These are phyloP conservation scores for Solanum microdontum DNA, from an alignment of 257 asterid species.

Conservation along the genomic window DNA sequence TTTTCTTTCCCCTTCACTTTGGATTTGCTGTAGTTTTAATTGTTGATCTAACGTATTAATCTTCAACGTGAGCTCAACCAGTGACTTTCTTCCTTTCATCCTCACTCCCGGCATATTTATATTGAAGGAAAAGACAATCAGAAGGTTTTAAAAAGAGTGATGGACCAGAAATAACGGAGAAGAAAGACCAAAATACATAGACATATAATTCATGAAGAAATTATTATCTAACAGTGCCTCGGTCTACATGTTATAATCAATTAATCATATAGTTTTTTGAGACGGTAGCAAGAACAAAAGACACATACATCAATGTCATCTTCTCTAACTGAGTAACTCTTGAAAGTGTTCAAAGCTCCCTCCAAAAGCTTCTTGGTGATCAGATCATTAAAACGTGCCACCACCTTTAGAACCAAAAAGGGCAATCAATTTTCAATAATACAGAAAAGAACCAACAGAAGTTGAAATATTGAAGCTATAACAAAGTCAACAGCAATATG, in stretches of 20 bases:
- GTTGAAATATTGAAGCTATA: neutral
- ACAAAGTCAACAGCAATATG: neutral
- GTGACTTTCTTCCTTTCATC: neutral
- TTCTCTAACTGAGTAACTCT: conserved; percentile 68
- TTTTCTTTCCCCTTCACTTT: neutral
- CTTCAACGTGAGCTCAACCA: neutral
- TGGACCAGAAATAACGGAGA: neutral
- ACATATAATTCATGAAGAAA: neutral
- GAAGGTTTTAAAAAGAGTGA: neutral
- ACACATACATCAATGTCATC: conserved; percentile 78
- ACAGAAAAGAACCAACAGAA: neutral
- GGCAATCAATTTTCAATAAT: neutral
- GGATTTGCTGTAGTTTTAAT: neutral
- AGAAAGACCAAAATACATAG: neutral
- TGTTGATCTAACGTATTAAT: neutral
- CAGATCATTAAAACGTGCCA: conserved; percentile 94
- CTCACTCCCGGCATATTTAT: neutral
- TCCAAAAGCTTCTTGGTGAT: conserved; percentile 71
- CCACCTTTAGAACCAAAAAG: conserved; percentile 45
- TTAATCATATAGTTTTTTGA: neutral
- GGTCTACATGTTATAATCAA: neutral
- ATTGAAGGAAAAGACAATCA: neutral
- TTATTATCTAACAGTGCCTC: neutral
- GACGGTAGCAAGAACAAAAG: conserved; percentile 26
- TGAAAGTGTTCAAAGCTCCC: conserved; percentile 92